Evolutionary conservation across 2,329 filamentous ascomycete genomes (phyloP).

Genomic region (Beauveria brongniartii): DNA sequence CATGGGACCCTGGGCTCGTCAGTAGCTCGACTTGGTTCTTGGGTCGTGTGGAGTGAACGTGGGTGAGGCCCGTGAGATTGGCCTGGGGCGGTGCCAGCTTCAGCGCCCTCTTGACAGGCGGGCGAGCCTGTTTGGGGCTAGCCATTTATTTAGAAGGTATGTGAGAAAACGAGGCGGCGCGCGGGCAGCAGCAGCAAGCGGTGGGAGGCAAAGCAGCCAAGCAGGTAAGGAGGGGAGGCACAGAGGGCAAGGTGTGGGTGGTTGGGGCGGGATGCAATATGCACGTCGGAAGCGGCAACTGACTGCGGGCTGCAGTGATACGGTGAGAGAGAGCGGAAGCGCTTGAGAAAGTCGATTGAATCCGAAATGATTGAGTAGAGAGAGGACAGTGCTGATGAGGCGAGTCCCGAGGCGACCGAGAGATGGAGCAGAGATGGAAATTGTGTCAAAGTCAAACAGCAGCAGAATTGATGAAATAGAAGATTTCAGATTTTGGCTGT

Average conservation of each 20-base stretch:
- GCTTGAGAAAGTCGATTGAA: neutral
- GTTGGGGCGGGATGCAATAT: neutral
- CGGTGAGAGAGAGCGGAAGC: neutral
- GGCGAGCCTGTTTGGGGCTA: conserved; percentile 9
- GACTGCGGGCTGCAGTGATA: neutral
- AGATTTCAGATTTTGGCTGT: too few relatives aligned
- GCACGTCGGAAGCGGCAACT: conserved; percentile 1
- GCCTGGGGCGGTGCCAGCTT: neutral
- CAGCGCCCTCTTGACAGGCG: conserved; percentile 11
- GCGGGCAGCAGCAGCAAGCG: neutral
- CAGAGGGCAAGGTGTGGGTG: neutral
- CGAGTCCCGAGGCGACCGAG: neutral
- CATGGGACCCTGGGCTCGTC: conserved; percentile 11
- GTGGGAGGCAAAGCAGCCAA: neutral
- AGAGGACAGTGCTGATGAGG: neutral
- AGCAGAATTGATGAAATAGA: too few relatives aligned
- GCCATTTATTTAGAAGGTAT: conserved; percentile 13
- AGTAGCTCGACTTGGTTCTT: conserved; percentile 7
- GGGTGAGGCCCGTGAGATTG: neutral
- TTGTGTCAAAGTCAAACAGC: too few relatives aligned
- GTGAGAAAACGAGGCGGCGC: conserved; percentile 3
- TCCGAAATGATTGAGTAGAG: too few relatives aligned
- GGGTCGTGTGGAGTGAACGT: conserved; percentile 10
- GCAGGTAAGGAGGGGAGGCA: neutral
- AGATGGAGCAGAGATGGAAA: neutral